These are phyloP conservation scores for Hypomontagnella submonticulosa DNA, from an alignment of 495 filamentous ascomycete genomes.

Conservation along the genomic window DNA sequence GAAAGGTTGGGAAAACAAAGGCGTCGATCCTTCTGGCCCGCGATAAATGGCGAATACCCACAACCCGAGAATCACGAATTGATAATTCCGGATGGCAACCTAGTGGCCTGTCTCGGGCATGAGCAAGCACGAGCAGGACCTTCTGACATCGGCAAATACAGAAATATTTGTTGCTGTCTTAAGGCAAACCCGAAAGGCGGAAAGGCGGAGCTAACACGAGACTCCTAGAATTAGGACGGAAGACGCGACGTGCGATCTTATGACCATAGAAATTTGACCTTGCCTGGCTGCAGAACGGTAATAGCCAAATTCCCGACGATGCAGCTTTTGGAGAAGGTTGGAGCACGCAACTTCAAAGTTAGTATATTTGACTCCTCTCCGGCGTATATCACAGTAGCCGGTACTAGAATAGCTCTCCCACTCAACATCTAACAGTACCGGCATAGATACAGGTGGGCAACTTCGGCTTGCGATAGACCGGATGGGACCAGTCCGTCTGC, in stretches of 20 bases:
- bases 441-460: conserved; percentile 24
- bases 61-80: too few species aligned
- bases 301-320: conserved; percentile 42
- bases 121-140: neutral
- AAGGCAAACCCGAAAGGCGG: conserved; percentile 5
- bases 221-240: conserved; percentile 8
- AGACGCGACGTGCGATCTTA: conserved; percentile 25
- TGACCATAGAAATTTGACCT: conserved; percentile 30
- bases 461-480: conserved; percentile 31
- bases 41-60: too few species aligned
- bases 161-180: conserved; percentile 8
- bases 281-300: conserved; percentile 32
- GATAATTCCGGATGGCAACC: neutral
- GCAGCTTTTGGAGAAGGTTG: conserved; percentile 41
- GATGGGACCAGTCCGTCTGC: conserved; percentile 27
- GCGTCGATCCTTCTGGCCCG: too few species aligned
- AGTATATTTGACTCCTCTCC: conserved; percentile 27
- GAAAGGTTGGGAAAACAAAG: too few species aligned
- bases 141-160: conserved; percentile 22
- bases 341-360: conserved; percentile 8
- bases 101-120: conserved; percentile 5
- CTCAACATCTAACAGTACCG: conserved; percentile 30
- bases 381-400: conserved; percentile 37
- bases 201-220: conserved; percentile 7
- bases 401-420: conserved; percentile 15